Base-by-base conservation (phyloP, 257 asterid genomes). In the Pogostemon cablin region DNA sequence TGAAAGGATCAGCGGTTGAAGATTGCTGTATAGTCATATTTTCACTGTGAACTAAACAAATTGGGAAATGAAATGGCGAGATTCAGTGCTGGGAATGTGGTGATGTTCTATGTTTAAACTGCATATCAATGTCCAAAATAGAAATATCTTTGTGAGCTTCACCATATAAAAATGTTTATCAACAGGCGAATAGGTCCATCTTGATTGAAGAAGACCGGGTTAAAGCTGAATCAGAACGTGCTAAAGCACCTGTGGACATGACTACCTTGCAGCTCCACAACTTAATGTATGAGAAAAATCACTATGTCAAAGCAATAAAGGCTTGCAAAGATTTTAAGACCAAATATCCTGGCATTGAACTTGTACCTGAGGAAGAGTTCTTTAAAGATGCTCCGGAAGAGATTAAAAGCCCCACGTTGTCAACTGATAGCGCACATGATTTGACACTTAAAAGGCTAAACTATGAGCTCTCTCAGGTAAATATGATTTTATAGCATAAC, bases 301-400 rank as follows among this genome's bases (percentile, higher is more conserved):
- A 95, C 82, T 95, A 95, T 74, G 84, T 86, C 52, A 95, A 91
- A 89, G 99, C 99, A 17, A 87, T 95, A 55, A 95, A 91, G 71
- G 96, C 96, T 72, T 95, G 98, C 93, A 89, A 88, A 68, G 98
- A 89, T 77, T 95, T 95, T 73, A 95, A 82, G 85, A 86, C 98
- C n/a, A 95, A 90, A 68, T 89, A 85, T 78, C 85, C 96, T 73
- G 91, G 87, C 79, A 89, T 95, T 75, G 90, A 91, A 75, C 96
- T 95, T 67, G 95, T 88, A 52, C 92, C 96, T 0, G 97, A 91
- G 84, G 96, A 91, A 81, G 97, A 95, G 41, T 95, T 91, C 83
- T 69, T 83, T 48, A 79, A 81, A 76, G 93, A 86, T 85, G 96
- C 96, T 62, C 90, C 97, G 0, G 92, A 85, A 60, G 95, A 88